Conservation (phyloP, 2,329 filamentous ascomycete genomes). For the Metarhizium brunneum region DNA sequence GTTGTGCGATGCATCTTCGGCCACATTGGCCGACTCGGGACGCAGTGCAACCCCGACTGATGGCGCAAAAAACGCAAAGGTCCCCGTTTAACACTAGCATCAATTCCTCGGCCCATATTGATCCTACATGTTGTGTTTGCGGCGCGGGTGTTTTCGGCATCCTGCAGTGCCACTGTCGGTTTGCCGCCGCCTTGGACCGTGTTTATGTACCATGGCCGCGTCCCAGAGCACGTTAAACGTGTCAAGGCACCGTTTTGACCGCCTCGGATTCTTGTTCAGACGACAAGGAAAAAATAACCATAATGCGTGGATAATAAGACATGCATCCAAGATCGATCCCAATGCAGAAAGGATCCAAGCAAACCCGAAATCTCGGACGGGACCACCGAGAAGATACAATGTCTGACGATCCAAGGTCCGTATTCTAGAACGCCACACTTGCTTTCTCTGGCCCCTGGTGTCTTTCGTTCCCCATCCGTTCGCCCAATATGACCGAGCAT, state of each 20-base stretch:
- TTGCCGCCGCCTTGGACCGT: too few relatives aligned
- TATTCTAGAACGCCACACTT: constrained; percentile 1
- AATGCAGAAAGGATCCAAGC: background rate
- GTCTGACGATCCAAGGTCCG: background rate
- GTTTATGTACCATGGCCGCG: too few relatives aligned
- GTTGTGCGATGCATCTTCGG: background rate
- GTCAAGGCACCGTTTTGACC: too few relatives aligned
- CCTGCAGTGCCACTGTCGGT: too few relatives aligned
- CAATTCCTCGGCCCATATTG: too few relatives aligned
- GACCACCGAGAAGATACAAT: background rate
- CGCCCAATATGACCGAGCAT: too few relatives aligned
- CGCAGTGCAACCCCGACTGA: background rate
- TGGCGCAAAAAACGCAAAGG: background rate
- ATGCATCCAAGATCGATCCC: background rate
- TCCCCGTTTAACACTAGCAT: too few relatives aligned
- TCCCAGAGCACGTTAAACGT: too few relatives aligned
- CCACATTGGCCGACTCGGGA: background rate
- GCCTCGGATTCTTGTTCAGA: too few relatives aligned
- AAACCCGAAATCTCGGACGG: background rate
- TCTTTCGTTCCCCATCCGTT: background rate
- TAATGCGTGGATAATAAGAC: background rate
- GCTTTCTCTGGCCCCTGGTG: background rate
- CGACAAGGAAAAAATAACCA: too few relatives aligned
- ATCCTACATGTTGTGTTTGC: too few relatives aligned
- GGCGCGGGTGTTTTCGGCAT: too few relatives aligned